Conservation (phyloP, 441 rosid species). For the Jatropha podagrica region DNA sequence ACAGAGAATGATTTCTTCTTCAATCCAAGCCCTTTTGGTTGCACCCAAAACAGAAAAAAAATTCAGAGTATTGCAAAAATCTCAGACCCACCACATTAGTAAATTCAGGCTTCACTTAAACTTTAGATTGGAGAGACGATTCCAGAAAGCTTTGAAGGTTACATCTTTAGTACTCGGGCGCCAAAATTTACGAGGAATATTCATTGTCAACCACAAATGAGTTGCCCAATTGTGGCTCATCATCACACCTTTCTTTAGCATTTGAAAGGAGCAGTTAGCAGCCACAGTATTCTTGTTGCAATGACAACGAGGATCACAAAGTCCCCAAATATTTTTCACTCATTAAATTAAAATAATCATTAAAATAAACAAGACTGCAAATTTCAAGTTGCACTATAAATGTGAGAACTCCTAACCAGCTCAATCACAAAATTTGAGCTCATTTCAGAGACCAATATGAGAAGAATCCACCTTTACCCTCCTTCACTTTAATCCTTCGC, state of each 20-base stretch:
- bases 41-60: too few relatives aligned
- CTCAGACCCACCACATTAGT: too few relatives aligned
- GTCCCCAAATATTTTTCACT: not conserved
- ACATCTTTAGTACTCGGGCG: too few relatives aligned
- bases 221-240: not conserved
- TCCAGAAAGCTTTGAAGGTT: too few relatives aligned
- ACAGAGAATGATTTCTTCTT: not conserved
- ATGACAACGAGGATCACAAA: not conserved
- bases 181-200: too few relatives aligned
- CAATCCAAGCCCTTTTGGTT: too few relatives aligned
- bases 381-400: conserved; percentile 12
- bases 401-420: conserved; percentile 25
- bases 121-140: too few relatives aligned
- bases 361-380: conserved; percentile 1
- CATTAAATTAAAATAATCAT: not conserved
- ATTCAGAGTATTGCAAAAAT: too few relatives aligned
- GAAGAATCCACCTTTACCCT: conserved; percentile 19
- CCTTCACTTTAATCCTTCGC: conserved; percentile 59
- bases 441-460: conserved; percentile 2
- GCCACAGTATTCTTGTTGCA: not conserved
- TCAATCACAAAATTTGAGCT: conserved; percentile 37
- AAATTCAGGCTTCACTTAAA: too few relatives aligned
- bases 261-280: not conserved
- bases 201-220: not conserved
- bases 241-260: not conserved